phyloP scores from a whole-genome alignment of 805 yeast species.

The Ogataea dorogensis region DNA sequence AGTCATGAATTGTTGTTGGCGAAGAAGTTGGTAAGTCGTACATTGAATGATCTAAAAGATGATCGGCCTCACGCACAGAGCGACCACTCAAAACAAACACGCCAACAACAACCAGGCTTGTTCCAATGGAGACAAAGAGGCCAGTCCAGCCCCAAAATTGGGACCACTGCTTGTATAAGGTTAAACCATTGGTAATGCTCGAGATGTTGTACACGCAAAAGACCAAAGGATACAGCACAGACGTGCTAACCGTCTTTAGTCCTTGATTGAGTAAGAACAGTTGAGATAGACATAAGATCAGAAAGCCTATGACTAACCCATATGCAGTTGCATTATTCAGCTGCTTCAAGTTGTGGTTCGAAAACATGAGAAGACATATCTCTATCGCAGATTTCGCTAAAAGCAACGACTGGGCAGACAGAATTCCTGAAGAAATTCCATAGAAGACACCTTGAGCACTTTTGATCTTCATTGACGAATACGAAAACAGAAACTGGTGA shows the following conservation, averaged over 20 bases:
- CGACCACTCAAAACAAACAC: conserved; percentile 66
- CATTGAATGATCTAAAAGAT: conserved; percentile 5
- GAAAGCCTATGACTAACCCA: conserved; percentile 52
- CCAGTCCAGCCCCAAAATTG: conserved; percentile 36
- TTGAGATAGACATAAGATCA: conserved; percentile 66
- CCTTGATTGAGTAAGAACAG: conserved; percentile 74
- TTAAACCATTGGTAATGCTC: conserved; percentile 63
- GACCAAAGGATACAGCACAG: conserved; percentile 78
- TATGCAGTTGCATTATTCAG: conserved; percentile 44
- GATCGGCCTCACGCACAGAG: conserved; percentile 8
- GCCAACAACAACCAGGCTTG: conserved; percentile 58
- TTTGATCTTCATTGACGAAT: conserved; percentile 16
- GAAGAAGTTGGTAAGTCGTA: conserved; percentile 3
- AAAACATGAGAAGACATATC: conserved; percentile 48
- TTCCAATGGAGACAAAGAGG: conserved; percentile 43
- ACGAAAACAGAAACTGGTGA: conserved; percentile 10
- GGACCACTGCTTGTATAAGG: conserved; percentile 53
- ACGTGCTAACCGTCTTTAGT: conserved; percentile 64
- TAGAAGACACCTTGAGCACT: conserved; percentile 56
- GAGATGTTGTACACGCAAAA: conserved; percentile 78
- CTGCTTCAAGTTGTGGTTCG: conserved; percentile 29
- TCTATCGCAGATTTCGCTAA: conserved; percentile 85
- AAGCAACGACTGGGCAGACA: conserved; percentile 82
- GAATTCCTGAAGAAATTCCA: conserved; percentile 70
- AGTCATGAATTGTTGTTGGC: conserved; percentile 11